These are phyloP conservation scores for Gelatoporia subvermispora DNA, from an alignment of 768 basidiomycete species.

Conservation along the genomic window DNA sequence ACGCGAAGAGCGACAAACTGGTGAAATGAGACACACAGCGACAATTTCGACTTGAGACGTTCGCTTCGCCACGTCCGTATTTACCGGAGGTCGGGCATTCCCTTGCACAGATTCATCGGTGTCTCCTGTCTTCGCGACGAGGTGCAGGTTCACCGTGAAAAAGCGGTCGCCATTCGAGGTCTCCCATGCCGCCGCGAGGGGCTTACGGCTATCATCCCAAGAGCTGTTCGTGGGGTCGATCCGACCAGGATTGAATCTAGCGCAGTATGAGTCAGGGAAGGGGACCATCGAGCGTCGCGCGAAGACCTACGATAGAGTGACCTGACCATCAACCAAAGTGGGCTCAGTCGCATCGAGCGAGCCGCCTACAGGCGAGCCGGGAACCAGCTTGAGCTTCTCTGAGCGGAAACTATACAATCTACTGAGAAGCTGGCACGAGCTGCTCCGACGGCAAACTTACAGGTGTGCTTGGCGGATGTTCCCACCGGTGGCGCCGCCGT, in stretches of 20 bases:
- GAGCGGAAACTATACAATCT: constrained; percentile 35
- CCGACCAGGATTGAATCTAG: constrained; percentile 57
- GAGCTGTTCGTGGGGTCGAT: constrained; percentile 53
- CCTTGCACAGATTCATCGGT: constrained; percentile 46
- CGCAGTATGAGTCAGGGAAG: too few relatives aligned
- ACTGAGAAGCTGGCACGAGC: background rate
- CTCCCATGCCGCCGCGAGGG: constrained; percentile 52
- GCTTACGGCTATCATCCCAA: constrained; percentile 53
- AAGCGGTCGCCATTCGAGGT: constrained; percentile 38
- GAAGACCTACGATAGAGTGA: constrained; percentile 37
- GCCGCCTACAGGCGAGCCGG: constrained; percentile 43
- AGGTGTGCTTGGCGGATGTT: constrained; percentile 58
- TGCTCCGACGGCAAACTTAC: constrained; percentile 25
- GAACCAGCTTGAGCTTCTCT: constrained; percentile 42
- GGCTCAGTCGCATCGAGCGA: constrained; percentile 43
- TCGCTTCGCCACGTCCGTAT: constrained; percentile 43
- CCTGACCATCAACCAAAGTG: constrained; percentile 25
- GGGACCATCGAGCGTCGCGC: background rate
- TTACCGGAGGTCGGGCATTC: constrained; percentile 52
- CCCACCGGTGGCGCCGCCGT: constrained; percentile 59
- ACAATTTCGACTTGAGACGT: constrained; percentile 45
- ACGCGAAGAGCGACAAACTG: too few relatives aligned
- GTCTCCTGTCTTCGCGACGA: constrained; percentile 48
- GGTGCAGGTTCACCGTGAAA: constrained; percentile 57
- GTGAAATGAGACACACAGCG: constrained; percentile 34